A percentile compares a stretch with the other conserved stretches of the same genome.
Evolutionary conservation across 768 basidiomycete species (phyloP).

Genomic region (Strobilomyces dryophilus): DNA sequence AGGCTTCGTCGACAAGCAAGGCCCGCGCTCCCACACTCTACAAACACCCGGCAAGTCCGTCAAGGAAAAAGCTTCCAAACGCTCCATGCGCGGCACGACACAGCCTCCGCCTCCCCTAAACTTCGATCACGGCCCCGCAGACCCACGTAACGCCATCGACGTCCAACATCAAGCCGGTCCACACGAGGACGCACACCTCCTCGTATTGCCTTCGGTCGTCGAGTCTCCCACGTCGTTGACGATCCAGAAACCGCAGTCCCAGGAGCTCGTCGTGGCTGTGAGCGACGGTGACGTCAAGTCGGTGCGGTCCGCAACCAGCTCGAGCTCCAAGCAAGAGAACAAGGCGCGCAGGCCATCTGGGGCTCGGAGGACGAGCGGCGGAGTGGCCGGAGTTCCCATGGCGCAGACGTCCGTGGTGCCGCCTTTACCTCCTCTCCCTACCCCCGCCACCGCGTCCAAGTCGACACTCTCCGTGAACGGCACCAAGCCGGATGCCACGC

Average conservation of each 20-base stretch:
- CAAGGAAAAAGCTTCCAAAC: constrained; percentile 22
- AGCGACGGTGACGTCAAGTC: constrained; percentile 27
- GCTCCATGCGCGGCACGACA: constrained; percentile 21
- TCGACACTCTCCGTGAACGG: constrained; percentile 16
- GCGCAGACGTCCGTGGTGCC: constrained; percentile 48
- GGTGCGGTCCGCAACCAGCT: constrained; percentile 22
- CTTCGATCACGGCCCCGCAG: constrained; percentile 9
- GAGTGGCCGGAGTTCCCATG: constrained; percentile 65
- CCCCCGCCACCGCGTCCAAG: constrained; percentile 15
- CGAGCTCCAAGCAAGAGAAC: constrained; percentile 24
- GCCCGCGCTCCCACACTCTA: background rate
- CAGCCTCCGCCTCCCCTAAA: constrained; percentile 31
- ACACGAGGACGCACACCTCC: constrained; percentile 19
- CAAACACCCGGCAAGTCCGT: constrained; percentile 1
- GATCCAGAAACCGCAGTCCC: constrained; percentile 12
- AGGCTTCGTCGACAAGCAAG: constrained; percentile 23
- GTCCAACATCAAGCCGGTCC: constrained; percentile 9
- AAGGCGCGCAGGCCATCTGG: constrained; percentile 12
- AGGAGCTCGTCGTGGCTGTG: constrained; percentile 11
- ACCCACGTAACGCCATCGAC: constrained; percentile 11
- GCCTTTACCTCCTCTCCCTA: constrained; percentile 18
- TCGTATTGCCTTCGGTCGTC: constrained; percentile 6
- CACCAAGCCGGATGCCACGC: constrained; percentile 7
- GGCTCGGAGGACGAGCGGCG: constrained; percentile 45
- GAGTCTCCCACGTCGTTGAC: constrained; percentile 20